A percentile compares a stretch with the other conserved stretches of the same genome.
These are phyloP conservation scores for Backusella liffmaniae DNA, from an alignment of 192 early-diverging fungal genomes.

Conservation along the genomic window DNA sequence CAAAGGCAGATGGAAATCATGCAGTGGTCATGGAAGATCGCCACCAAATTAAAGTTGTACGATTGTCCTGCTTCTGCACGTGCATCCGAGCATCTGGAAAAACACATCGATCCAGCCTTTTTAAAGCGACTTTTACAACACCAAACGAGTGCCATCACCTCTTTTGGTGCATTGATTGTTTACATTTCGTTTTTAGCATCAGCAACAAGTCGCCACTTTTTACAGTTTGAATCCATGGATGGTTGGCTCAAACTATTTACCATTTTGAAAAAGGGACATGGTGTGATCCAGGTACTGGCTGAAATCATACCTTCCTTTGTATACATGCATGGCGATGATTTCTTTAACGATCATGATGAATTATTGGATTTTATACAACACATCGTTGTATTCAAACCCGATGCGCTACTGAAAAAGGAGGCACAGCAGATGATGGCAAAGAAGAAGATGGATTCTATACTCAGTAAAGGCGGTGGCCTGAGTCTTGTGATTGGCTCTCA, in stretches of 20 bases:
- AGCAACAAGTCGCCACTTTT: slow-evolving; percentile 39
- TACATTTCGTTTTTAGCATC: slow-evolving; percentile 40
- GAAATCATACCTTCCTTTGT: slow-evolving; percentile 33
- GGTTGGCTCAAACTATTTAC: slow-evolving; percentile 43
- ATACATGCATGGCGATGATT: slow-evolving; percentile 39
- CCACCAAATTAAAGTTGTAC: background rate
- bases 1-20: background rate
- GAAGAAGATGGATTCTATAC: background rate
- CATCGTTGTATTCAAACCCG: slow-evolving; percentile 32
- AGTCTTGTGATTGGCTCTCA: slow-evolving; percentile 28
- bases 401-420: slow-evolving; percentile 31
- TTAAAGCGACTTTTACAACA: slow-evolving; percentile 13
- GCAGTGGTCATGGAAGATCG: background rate
- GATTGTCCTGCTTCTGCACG: background rate
- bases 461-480: background rate
- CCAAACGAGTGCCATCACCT: slow-evolving; percentile 17
- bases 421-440: background rate
- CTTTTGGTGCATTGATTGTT: slow-evolving; percentile 33
- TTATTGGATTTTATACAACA: slow-evolving; percentile 31
- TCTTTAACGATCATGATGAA: slow-evolving; percentile 24
- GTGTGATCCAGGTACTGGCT: slow-evolving; percentile 26
- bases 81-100: background rate
- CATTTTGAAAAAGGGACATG: slow-evolving; percentile 32
- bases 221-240: slow-evolving; percentile 34
- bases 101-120: background rate